phyloP scores from a whole-genome alignment of 805 yeast genomes.

The Blastobotrys terrestris region DNA sequence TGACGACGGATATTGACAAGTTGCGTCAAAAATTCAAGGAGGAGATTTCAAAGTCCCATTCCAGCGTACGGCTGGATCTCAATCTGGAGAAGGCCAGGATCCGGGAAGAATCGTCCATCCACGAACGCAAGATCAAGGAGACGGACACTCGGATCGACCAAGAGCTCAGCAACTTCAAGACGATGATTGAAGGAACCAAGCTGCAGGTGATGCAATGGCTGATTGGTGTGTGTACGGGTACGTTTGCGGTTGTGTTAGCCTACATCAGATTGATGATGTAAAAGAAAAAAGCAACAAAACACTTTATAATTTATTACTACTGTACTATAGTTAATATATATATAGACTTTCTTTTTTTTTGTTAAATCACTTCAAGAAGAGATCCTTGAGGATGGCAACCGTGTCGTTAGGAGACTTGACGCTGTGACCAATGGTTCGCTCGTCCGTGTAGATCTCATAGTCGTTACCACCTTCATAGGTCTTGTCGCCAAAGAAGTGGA shows the following conservation, averaged over 20 bases:
- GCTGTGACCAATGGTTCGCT: slow-evolving; percentile 93
- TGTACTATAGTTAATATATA: neutral
- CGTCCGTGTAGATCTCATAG: slow-evolving; percentile 89
- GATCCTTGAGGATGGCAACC: slow-evolving; percentile 71
- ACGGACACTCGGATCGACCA: slow-evolving; percentile 93
- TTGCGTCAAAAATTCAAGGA: slow-evolving; percentile 79
- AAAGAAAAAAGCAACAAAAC: too few relatives aligned
- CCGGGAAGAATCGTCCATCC: slow-evolving; percentile 87
- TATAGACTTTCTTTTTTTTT: neutral
- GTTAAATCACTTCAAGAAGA: slow-evolving; percentile 1
- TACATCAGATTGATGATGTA: slow-evolving; percentile 59
- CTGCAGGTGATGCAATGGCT: slow-evolving; percentile 98
- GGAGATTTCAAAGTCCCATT: slow-evolving; percentile 83
- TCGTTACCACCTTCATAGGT: slow-evolving; percentile 96
- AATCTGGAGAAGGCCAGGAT: slow-evolving; percentile 93
- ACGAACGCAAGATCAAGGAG: slow-evolving; percentile 89
- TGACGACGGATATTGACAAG: slow-evolving; percentile 79
- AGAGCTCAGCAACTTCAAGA: slow-evolving; percentile 89
- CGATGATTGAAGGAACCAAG: slow-evolving; percentile 91
- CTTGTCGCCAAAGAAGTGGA: slow-evolving; percentile 99
- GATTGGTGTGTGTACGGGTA: slow-evolving; percentile 97
- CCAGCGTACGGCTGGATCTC: slow-evolving; percentile 84
- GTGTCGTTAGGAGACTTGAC: slow-evolving; percentile 90
- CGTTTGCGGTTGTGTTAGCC: slow-evolving; percentile 88
- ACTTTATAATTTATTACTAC: neutral